Evolutionary conservation across 208 protist species (phyloP).

Genomic region (Trypanosoma congolense): DNA sequence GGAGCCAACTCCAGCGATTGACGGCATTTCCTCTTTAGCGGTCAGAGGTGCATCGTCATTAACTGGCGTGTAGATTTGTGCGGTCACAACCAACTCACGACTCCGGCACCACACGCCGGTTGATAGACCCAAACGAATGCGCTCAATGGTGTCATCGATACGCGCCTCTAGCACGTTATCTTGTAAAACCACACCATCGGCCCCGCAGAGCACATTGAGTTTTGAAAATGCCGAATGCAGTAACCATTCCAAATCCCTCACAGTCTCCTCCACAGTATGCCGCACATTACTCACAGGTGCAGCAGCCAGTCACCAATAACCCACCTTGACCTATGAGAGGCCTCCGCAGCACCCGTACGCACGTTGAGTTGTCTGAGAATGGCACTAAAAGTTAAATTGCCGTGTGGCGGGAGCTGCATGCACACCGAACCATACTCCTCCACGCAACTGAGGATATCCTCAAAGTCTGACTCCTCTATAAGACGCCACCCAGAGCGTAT

Average conservation of each 20-base stretch:
- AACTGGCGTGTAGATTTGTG: background rate
- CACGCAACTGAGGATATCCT: slow-evolving; percentile 57
- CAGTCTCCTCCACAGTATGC: slow-evolving; percentile 21
- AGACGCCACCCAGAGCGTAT: slow-evolving; percentile 73
- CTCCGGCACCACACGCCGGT: background rate
- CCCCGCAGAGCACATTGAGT: slow-evolving; percentile 49
- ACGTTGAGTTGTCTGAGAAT: slow-evolving; percentile 61
- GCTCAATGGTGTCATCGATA: slow-evolving; percentile 63
- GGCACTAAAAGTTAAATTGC: slow-evolving; percentile 66
- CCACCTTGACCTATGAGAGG: slow-evolving; percentile 54
- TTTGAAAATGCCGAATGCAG: slow-evolving; percentile 73
- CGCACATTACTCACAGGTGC: slow-evolving; percentile 11
- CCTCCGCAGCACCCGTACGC: slow-evolving; percentile 61
- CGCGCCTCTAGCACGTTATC: slow-evolving; percentile 40
- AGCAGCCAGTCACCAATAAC: slow-evolving; percentile 66
- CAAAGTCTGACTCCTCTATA: slow-evolving; percentile 65
- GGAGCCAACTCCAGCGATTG: background rate
- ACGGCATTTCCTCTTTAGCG: background rate
- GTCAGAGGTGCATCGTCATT: background rate
- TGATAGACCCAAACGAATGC: slow-evolving; percentile 39
- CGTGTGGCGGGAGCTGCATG: slow-evolving; percentile 46
- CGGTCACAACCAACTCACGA: background rate
- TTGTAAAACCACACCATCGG: slow-evolving; percentile 36
- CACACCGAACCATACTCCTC: slow-evolving; percentile 55
- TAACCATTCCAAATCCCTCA: slow-evolving; percentile 73